Base-by-base conservation (phyloP, 177 flowering plant species). In the Telopea speciosissima region DNA sequence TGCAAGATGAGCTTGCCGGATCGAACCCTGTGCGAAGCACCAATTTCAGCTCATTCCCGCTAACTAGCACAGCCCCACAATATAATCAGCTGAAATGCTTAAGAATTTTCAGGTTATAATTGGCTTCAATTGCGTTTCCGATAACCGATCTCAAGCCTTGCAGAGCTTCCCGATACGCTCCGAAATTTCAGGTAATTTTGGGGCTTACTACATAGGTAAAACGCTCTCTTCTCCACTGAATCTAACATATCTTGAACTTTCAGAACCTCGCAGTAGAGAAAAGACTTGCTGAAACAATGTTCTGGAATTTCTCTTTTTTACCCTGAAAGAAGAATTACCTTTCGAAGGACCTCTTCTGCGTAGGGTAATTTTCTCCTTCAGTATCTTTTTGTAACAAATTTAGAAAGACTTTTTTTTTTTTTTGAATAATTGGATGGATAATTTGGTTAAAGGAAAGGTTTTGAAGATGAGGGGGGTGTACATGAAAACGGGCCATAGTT, bases 21-120 rank as follows among this genome's bases (percentile, higher is more conserved):
- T 96, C 98, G 66, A 91, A 93, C 1, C 99, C 99, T 61, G 95
- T 98, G 3, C 71, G 85, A 68, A 93, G 87, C 2, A 98, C 97
- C 70, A 93, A 69, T 62, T 82, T 82, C 68, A 93, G 85, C 82
- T 96, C 99, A 79, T 96, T 93, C 3, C 98, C 99, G 75, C 98
- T 93, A 44, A 96, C 98, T 68, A 96, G 85, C 52, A 96, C 99
- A 69, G 99, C 98, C 11, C 99, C 98, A 75, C 95, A 86, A 3
- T 95, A 97, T 86, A 89, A 77, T 68, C 44, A 17, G 75, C 92
- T 90, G 87, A 96, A 81, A 85, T 91, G 97, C 91, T 91, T 84
- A 79, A 93, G 83, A 79, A 93, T 85, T 83, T 93, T 96, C 75
- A 89, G 72, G 74, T 96, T 93, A 69, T 96, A 90, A 72, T 96